Conservation (phyloP, 179 eudicot species). For the Spinacia oleracea region DNA sequence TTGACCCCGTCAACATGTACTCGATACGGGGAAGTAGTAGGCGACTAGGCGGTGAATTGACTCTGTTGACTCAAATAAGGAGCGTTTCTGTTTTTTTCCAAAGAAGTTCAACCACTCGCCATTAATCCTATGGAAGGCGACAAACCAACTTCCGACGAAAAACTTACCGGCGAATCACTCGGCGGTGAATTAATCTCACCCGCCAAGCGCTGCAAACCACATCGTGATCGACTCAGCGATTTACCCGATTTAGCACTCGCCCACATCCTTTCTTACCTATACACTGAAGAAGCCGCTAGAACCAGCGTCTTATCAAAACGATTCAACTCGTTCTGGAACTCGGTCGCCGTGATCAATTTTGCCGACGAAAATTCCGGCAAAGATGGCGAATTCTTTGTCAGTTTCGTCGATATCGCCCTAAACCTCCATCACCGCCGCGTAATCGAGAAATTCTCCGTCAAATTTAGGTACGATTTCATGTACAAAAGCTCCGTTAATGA, state of each 20-base stretch:
- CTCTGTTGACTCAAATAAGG: too few relatives aligned
- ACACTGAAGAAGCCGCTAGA: slow-evolving; percentile 26
- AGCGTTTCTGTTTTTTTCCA: too few relatives aligned
- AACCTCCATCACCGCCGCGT: background rate
- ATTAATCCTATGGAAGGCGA: background rate
- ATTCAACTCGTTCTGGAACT: slow-evolving; percentile 34
- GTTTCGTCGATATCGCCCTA: slow-evolving; percentile 10
- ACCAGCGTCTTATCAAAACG: slow-evolving; percentile 29
- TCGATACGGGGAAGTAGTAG: too few relatives aligned
- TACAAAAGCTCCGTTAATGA: background rate
- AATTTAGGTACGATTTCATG: background rate
- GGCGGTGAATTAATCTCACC: background rate
- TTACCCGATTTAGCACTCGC: slow-evolving; percentile 30
- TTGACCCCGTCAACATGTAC: too few relatives aligned
- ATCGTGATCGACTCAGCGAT: slow-evolving; percentile 30
- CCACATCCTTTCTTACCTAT: slow-evolving; percentile 27
- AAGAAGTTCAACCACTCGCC: too few relatives aligned
- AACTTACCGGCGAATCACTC: background rate
- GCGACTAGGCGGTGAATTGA: too few relatives aligned
- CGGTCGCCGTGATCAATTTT: slow-evolving; percentile 16
- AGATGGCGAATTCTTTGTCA: slow-evolving; percentile 13
- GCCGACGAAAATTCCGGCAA: slow-evolving; percentile 20
- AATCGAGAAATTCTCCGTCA: slow-evolving; percentile 18
- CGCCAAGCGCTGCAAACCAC: background rate
- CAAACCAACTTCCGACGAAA: background rate